Evolutionary conservation across 2,329 filamentous ascomycete genomes (phyloP), one percentile per base, ranked within the genome.

Genomic region (Xylaria sp.): DNA sequence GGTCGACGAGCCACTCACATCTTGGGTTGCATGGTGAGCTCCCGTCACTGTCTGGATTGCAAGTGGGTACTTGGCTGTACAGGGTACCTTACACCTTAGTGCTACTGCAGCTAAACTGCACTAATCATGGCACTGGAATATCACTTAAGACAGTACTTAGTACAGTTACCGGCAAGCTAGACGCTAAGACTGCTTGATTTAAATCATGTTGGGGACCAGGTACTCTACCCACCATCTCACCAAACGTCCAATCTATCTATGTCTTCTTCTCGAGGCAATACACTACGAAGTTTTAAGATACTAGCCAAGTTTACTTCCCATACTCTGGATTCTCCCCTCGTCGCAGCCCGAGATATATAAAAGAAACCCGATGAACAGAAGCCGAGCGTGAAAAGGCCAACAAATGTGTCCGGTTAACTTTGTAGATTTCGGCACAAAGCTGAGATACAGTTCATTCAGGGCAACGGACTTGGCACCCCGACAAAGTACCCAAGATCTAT

Each of bases 191-290:
- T 51, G 40, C 51, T 28, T 38, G 49, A 38, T 63, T 63, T 33
- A 33, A 33, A 33, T 59, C 60, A 44, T 63, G 49, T 62, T 62
- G 59, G 59, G 59, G 46, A 51, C 44, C 40, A 51, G 33, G n/a
- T 65, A 28, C 36, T 62, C 51, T 65, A 42, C 66, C 66, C 66
- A 63, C 59, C 63, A 23, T 49, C 63, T 66, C 63, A 68, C 58
- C 63, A 66, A 66, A 48, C 58, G 13, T 15, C 17, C 20, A 56
- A 40, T 59, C 49, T 23, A 40, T 54, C 42, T 26, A 33, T 33
- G 17, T 17, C 40, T 13, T 31, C 56, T 38, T 40, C 40, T 48
- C 51, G 15, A 51, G 10, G 38, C 36, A 62, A 23, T 36, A 53
- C 54, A 38, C 28, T 15, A 38, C 15, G 15, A 40, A 33, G 3